A percentile compares a stretch with the other conserved stretches of the same genome.
phyloP scores from a whole-genome alignment of 2,329 filamentous ascomycete species.

The Botrytis pseudocinerea region DNA sequence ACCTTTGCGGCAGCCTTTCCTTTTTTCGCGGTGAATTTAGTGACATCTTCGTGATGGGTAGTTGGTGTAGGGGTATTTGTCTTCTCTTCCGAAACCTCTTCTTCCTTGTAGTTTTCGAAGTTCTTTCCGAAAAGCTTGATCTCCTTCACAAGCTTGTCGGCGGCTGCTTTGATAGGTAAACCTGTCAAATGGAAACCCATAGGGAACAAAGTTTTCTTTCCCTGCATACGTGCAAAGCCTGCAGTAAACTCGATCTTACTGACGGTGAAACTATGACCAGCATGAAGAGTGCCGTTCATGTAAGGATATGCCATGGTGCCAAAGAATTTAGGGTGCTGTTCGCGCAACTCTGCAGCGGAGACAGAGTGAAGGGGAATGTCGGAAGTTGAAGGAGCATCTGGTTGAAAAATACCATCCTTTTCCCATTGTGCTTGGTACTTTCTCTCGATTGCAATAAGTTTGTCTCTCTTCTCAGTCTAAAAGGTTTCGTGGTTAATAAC shows the following conservation, averaged over 20 bases:
- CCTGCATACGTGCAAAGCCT: conserved; percentile 86
- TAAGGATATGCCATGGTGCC: conserved; percentile 76
- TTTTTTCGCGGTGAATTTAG: conserved; percentile 91
- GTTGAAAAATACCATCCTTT: conserved; percentile 75
- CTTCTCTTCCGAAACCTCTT: conserved; percentile 54
- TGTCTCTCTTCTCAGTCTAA: conserved; percentile 83
- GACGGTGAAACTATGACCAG: conserved; percentile 88
- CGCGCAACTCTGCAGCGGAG: conserved; percentile 71
- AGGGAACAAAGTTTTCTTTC: conserved; percentile 83
- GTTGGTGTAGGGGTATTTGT: conserved; percentile 57
- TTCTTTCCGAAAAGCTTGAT: conserved; percentile 84
- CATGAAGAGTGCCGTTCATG: conserved; percentile 87
- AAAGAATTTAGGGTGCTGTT: conserved; percentile 88
- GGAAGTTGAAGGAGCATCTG: conserved; percentile 75
- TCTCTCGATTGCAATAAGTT: conserved; percentile 80
- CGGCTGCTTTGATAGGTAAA: conserved; percentile 97
- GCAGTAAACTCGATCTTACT: conserved; percentile 91
- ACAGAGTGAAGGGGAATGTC: conserved; percentile 78
- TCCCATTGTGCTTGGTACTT: conserved; percentile 89
- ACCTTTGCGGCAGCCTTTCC: conserved; percentile 88
- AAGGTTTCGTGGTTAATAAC: conserved; percentile 29
- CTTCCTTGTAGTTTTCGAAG: conserved; percentile 75
- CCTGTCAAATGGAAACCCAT: conserved; percentile 95
- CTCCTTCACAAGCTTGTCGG: conserved; percentile 91
- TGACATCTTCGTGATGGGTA: conserved; percentile 75